Conservation (phyloP, 345 rosid species). For the Hibiscus mutabilis region DNA sequence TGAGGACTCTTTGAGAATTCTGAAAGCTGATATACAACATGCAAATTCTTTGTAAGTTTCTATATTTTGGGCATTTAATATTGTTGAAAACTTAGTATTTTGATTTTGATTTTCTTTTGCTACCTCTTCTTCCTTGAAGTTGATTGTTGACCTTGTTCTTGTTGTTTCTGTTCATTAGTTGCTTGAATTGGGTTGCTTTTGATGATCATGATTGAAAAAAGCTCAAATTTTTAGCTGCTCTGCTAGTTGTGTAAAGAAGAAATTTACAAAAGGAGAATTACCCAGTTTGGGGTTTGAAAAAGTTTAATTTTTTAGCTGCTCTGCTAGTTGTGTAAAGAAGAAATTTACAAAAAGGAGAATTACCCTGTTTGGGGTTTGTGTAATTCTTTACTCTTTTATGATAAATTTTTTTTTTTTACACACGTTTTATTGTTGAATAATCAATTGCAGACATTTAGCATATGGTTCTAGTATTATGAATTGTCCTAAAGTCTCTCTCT, state of each 20-base stretch:
- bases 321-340: slow-evolving; percentile 9
- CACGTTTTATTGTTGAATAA: not conserved
- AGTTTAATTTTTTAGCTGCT: not conserved
- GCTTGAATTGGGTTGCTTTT: slow-evolving; percentile 3
- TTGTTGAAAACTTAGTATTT: not conserved
- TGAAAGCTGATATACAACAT: slow-evolving; percentile 42
- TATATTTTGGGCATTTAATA: not conserved
- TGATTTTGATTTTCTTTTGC: not conserved
- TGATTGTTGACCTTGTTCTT: slow-evolving; percentile 1
- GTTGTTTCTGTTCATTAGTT: not conserved
- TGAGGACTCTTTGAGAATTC: slow-evolving; percentile 35
- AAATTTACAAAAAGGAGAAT: not conserved
- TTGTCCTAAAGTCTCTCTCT: too few species aligned
- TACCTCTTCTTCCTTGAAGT: not conserved
- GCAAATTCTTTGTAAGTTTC: slow-evolving; percentile 42
- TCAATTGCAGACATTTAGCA: not conserved
- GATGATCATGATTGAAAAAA: slow-evolving; percentile 4
- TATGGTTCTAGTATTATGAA: not conserved
- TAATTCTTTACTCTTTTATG: not conserved
- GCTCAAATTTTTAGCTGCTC: not conserved
- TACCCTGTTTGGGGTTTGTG: not conserved
- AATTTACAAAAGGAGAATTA: not conserved
- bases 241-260: slow-evolving; percentile 10
- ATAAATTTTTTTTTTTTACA: not conserved
- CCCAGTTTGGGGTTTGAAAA: slow-evolving; percentile 3